Evolutionary conservation across 2,329 filamentous ascomycete species (phyloP), one percentile per base, ranked within the genome.

Genomic region (Penicillium sp.): DNA sequence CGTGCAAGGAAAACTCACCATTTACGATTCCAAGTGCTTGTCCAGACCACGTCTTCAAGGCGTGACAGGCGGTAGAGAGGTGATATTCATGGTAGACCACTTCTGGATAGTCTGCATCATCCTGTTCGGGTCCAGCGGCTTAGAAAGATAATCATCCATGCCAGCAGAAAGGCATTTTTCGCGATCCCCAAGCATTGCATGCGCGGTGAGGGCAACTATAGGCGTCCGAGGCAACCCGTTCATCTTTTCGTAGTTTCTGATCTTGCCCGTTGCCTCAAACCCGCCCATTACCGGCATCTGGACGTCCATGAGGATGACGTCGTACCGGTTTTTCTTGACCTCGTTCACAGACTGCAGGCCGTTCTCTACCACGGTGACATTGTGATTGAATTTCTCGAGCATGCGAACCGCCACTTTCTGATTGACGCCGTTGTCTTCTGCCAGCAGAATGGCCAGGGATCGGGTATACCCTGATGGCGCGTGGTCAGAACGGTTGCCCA

Each of bases 231-330:
- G 82, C 28, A 86, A 78, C 44, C 82, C 82, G 57, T 87, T 79
- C 47, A 82, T 82, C 51, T 84, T 82, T 68, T 96, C 90, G 68
- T 89, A 94, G 65, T 95, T 87, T 61, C 90, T 81, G 57, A 96
- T 96, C 72, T 91, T 93, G 51, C 81, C 85, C 3, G 90, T 96
- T 9, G 90, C 89, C 68, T 96, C 90, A 63, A 96, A 95, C 18
- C 90, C 90, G 63, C 90, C 90, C 89, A 95, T 95, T 61, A 95
- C 86, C 11, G 90, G 90, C 90, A 96, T 96, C 66, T 95, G 89
- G 6, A 96, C 89, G 64, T 96, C 90, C 90, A 96, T 96, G 31
- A 96, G 78, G 48, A 96, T 89, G 49, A 94, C 87, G 65, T 96
- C 90, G 65, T 91, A 96, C 66, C 86, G 84, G 71, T 85, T 89